Base-by-base conservation (phyloP, 768 basidiomycete species). In the Suillus americanus region DNA sequence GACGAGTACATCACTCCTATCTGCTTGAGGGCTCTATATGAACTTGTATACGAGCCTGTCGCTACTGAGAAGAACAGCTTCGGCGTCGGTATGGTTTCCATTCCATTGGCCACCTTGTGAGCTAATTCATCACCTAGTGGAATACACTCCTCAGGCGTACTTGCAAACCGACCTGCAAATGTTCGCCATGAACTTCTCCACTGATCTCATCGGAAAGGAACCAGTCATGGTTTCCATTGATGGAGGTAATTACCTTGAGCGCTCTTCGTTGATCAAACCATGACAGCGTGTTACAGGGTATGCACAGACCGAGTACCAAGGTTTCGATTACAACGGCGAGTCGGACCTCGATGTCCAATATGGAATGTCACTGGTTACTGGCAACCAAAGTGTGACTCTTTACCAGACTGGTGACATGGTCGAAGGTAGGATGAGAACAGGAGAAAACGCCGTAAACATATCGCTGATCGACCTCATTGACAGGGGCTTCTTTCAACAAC, bases 261-360 rank as follows among this genome's bases (percentile, higher is more conserved):
- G 46, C 23, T 3, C 43, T 61, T 37, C 23, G 18, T 25, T 57
- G 7, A 7, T n/a, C 25, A 7, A 53, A 55, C 10, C 35, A 59
- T 68, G 43, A 70, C 48, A 62, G 30, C 62, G 18, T 60, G 4
- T 18, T 38, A 18, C 35, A 76, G 76, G 76, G 23, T 67, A 67
- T 62, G 45, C 35, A 9, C 78, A 78, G 60, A 77, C 72, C 0
- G 59, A 66, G 23, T 62, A 72, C 45, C 70, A 75, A 66, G 77
- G 80, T 53, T 84, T 85, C 67, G 68, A 75, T 23, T 77, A 78
- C 69, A 85, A 84, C 66, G 85, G 81, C 57, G 86, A 88, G 70
- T 83, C 84, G 25, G 78, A 86, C 66, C 78, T 88, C 20, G 86
- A 88, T 72, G 77, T 88, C 10, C 73, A 87, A 73, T 86, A 85